Base-by-base conservation (phyloP, 768 basidiomycete genomes). In the Termitomyces titanicus region DNA sequence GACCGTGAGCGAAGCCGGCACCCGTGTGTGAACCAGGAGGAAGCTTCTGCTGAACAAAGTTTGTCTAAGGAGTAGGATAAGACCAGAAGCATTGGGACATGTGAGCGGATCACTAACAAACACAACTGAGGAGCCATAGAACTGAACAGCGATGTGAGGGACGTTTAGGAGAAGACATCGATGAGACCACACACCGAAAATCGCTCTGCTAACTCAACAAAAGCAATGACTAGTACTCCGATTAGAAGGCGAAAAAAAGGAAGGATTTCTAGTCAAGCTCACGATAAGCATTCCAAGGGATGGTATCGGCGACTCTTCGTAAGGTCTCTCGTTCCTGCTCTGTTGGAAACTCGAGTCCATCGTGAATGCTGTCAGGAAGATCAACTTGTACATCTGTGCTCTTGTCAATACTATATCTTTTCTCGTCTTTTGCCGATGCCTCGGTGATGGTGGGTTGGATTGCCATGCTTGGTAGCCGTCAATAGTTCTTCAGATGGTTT, bases 11-110 rank as follows among this genome's bases (percentile, higher is more conserved):
- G 5, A 80, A 78, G 11, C 79, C 81, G 0, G 86, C 81, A 18
- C 89, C 89, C 0, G 88, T 89, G 42, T 64, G 76, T 0, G 88
- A 89, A 44, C 83, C 84, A 0, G 64, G 55, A 3, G 89, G 89
- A 7, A 91, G 80, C 0, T 79, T 79, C 55, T 83, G 81, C 65
- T 92, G 89, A 38, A 91, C 84, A 69, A 83, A 91, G 68, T 91
- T 91, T 35, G 83, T 82, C 84, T 86, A 17, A 1, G 42, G 29
- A 9, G 33, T 25, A 12, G 35, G 13, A n/a, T 3, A 3, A 33
- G 22, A 15, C 3, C 7, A 44, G 27, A 20, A 25, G 35, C 40
- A 18, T 5, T 37, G 11, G 20, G 20, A 43, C 31, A 42, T 25
- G 29, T 43, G 17, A 29, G 39, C 24, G 25, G 13, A 40, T 3